phyloP scores from a whole-genome alignment of 2,329 filamentous ascomycete genomes.

The Fusarium fracticaudum region DNA sequence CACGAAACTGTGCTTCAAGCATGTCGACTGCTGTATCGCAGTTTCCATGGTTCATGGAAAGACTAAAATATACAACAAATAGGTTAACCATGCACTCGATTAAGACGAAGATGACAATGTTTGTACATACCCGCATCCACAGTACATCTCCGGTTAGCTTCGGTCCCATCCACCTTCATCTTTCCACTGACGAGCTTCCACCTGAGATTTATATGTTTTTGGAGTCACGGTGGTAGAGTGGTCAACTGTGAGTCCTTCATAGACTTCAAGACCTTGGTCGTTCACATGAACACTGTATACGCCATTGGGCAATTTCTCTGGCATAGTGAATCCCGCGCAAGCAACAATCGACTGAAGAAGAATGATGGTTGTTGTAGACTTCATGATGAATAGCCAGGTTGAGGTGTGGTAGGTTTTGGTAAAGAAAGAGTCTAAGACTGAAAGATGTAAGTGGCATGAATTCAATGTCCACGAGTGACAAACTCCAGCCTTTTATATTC shows the following conservation, averaged over 20 bases:
- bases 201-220: not conserved
- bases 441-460: not conserved
- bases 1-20: not conserved
- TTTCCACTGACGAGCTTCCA: not conserved
- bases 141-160: not conserved
- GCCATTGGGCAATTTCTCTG: not conserved
- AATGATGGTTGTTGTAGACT: not conserved
- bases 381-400: not conserved
- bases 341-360: not conserved
- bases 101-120: not conserved
- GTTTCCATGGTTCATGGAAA: not conserved
- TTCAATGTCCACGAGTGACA: not conserved
- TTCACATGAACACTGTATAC: not conserved
- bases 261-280: not conserved
- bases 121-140: not conserved
- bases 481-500: not conserved
- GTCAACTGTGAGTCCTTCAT: not conserved
- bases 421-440: not conserved
- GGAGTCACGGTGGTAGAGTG: not conserved
- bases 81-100: not conserved
- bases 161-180: not conserved
- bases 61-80: not conserved
- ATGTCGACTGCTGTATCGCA: not conserved
- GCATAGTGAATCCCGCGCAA: not conserved
- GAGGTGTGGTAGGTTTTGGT: not conserved